Evolutionary conservation across 2,329 filamentous ascomycete genomes (phyloP), one percentile per base, ranked within the genome.

Genomic region (Colletotrichum nymphaeae): DNA sequence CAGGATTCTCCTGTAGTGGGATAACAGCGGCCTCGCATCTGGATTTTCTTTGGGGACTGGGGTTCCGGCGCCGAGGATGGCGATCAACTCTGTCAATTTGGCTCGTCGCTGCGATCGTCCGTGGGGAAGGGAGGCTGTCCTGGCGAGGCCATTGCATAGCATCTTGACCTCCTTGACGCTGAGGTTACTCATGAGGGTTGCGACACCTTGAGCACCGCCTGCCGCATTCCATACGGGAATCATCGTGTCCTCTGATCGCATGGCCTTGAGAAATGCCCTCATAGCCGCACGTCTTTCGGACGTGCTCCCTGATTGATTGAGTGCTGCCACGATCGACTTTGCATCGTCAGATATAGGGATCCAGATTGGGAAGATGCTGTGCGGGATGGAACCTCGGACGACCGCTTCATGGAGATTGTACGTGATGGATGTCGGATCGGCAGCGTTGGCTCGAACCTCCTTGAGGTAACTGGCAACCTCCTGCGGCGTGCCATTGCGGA

Each of bases 141-240:
- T 60, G 12, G 42, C 56, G 11, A 70, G 55, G 24, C 63, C 68
- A 14, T 55, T 35, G 46, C 68, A 70, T 24, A 67, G 32, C 24
- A 46, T 1, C 26, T 67, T 70, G 42, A 67, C 30, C 22, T 70
- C 62, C 11, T 67, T 28, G 56, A 66, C 46, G 42, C 68, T 70
- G 5, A 66, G 46, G 8, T 60, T 24, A 22, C 26, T 67, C 62
- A 70, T 66, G 30, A 60, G 35, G 9, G 19, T 16, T 22, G 46
- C 63, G 30, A 70, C 30, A 8, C 63, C 68, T 14, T 11, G 16
- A 22, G 68, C 32, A 12, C 68, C 68, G 5, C 62, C 62, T 8
- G 55, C 62, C 12, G 19, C 42, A 32, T 35, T n/a, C 62, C 68
- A 70, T 14, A 63, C 28, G 26, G 32, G n/a, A 28, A 12, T 37